Evolutionary conservation across 345 rosid species (phyloP), one percentile per base, ranked within the genome.

Genomic region (Sonneratia alba): DNA sequence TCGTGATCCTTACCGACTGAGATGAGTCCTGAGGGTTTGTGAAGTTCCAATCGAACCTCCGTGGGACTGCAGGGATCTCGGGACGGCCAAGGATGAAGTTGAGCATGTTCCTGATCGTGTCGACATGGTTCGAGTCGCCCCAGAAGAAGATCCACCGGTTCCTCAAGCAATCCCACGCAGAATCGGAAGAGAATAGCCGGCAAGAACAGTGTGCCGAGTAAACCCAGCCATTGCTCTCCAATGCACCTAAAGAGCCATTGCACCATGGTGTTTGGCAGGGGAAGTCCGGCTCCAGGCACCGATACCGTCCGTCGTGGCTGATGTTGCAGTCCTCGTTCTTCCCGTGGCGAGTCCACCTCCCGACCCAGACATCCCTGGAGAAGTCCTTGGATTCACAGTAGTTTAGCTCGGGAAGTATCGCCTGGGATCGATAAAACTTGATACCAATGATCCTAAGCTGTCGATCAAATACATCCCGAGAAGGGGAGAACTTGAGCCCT

Each of bases 221-320:
- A 27, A 95, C 97, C 99, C 97, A 95, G 45, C 99, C 97, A 70
- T 92, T 95, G 70, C 99, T 95, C 88, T 95, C 99, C 40, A 95
- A 74, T 6, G 56, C 42, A 9, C 97, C 94, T 73, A 95, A 79
- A 0, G 87, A 81, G 16, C 97, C 97, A 64, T 83, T 74, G 63
- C 99, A 95, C 99, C 99, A 95, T 1, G 97, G 97, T 74, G 75
- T 77, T 57, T 64, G 82, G 74, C 99, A 95, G 15, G 90, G 88
- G 70, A 82, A 87, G 78, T 86, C 77, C 0, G 83, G 80, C 0
- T 83, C 57, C 2, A 90, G 87, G 68, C 99, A 95, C 2, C 91
- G 88, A 74, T 84, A 92, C 71, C 96, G 79, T 3, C 98, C 99
- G 49, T 92, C 97, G n/a, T 77, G 49, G 73, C 92, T 82, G 68